Percentiles rank a stretch among this genome's conserved stretches.
Conservation (phyloP, 495 filamentous ascomycete genomes). For the Penicillium angulare region DNA sequence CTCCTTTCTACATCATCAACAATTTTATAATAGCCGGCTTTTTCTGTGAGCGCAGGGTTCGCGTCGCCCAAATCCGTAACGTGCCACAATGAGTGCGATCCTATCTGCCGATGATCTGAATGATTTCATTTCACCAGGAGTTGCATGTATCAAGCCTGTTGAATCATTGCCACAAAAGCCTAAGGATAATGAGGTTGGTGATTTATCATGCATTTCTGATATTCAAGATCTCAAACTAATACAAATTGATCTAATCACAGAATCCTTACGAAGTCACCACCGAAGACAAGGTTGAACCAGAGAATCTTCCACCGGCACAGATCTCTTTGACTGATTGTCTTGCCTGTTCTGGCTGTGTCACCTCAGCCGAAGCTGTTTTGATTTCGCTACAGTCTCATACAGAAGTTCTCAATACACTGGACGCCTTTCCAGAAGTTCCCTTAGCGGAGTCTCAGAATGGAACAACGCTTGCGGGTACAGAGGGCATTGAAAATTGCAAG, state of each 20-base stretch:
- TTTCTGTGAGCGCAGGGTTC: slow-evolving; percentile 4
- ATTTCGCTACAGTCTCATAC: slow-evolving; percentile 88
- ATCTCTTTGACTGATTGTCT: slow-evolving; percentile 97
- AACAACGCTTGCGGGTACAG: slow-evolving; percentile 23
- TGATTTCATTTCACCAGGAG: slow-evolving; percentile 96
- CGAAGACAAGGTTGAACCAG: slow-evolving; percentile 70
- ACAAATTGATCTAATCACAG: too few relatives aligned
- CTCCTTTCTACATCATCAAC: neutral
- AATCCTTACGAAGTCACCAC: slow-evolving; percentile 84
- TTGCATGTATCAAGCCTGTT: slow-evolving; percentile 97
- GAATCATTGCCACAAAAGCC: slow-evolving; percentile 72
- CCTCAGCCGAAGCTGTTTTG: slow-evolving; percentile 91
- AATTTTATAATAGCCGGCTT: neutral
- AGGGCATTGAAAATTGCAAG: slow-evolving; percentile 50
- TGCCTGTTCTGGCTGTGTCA: slow-evolving; percentile 96
- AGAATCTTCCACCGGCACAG: slow-evolving; percentile 65
- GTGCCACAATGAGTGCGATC: slow-evolving; percentile 81
- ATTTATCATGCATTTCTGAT: slow-evolving; percentile 29
- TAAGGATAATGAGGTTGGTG: slow-evolving; percentile 33
- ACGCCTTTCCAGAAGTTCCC: slow-evolving; percentile 57
- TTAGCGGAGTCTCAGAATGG: slow-evolving; percentile 19
- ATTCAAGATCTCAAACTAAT: too few relatives aligned
- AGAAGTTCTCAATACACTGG: slow-evolving; percentile 82
- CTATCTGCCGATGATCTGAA: slow-evolving; percentile 95
- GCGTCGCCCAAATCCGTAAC: slow-evolving; percentile 11